These are phyloP conservation scores for Phytophthora fragariaefolia DNA, from an alignment of 352 stramenopile genomes.

Conservation along the genomic window DNA sequence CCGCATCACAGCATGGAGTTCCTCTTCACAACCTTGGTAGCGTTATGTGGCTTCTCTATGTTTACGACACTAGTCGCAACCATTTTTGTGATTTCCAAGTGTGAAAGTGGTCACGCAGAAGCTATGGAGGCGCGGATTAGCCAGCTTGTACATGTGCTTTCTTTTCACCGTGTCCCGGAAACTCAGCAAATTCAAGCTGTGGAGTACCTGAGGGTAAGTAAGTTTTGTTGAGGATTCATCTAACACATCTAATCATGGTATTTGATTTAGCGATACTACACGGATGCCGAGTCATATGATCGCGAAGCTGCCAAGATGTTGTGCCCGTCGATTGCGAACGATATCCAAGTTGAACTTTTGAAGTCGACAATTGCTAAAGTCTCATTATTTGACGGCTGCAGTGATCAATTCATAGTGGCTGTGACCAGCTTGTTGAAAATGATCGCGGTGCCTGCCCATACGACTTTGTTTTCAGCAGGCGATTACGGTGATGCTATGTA, in stretches of 20 bases:
- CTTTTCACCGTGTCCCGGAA: background rate
- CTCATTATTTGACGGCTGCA: conserved; percentile 1
- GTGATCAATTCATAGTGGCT: background rate
- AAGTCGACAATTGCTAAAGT: background rate
- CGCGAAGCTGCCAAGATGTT: background rate
- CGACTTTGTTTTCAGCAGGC: background rate
- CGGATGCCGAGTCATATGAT: background rate
- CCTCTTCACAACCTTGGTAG: background rate
- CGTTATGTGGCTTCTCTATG: background rate
- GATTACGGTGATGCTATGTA: background rate
- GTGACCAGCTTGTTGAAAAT: background rate
- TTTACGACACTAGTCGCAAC: background rate
- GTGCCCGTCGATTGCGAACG: background rate
- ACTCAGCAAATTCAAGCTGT: background rate
- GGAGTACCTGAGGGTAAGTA: background rate
- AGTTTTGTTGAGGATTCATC: background rate
- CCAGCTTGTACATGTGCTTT: background rate
- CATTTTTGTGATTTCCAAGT: conserved; percentile 3
- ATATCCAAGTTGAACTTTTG: background rate
- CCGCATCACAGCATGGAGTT: background rate
- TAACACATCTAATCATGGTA: background rate
- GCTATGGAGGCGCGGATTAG: background rate
- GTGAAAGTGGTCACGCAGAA: background rate
- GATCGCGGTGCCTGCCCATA: background rate
- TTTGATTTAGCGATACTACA: background rate